Base-by-base conservation (phyloP, 768 basidiomycete species). In the Russula foetens region DNA sequence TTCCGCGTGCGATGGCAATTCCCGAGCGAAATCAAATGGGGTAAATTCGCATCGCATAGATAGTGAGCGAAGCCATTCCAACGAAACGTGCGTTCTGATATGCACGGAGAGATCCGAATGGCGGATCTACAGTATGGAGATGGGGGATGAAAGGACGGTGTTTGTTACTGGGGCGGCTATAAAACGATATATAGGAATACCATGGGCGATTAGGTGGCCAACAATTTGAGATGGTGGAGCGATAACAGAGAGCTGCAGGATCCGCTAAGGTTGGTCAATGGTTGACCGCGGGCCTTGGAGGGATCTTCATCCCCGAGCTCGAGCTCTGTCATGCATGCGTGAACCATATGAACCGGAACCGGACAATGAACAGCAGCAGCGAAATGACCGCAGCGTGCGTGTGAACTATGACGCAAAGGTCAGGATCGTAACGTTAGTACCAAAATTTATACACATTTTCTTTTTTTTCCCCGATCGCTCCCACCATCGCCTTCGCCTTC, bases 381-480 rank as follows among this genome's bases (percentile, higher is more conserved):
- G 39, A 53, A 43, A 41, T 53, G 52, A 43, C 26, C 39, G 39
- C 52, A 29, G n/a, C 26, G 39, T 53, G 48, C 59, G 59, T 60
- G 59, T 60, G 59, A 60, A 60, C 48, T 44, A 60, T 60, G 59
- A 60, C 59, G 59, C 59, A 60, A 43, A 56, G 35, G 41, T 29
- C 33, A 9, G 31, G 41, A 51, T 23, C 50, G 31, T 48, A 58
- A 44, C 49, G 49, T 51, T 50, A 29, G 43, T 38, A 39, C 53
- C 21, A n/a, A 47, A 29, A 55, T 60, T 49, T 26, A 38, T 41
- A 33, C 21, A 4, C 57, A 19, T 8, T 43, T 45, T 15, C 39
- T 21, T 50, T 21, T 48, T 35, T 33, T 33, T 33, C 9, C 28
- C 39, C 15, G 28, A 50, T 50, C 38, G n/a, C 41, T n/a, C 53